A percentile compares a stretch with the other conserved stretches of the same genome.
Evolutionary conservation across 2,329 filamentous ascomycete genomes (phyloP).

Genomic region (Colletotrichum sp.): DNA sequence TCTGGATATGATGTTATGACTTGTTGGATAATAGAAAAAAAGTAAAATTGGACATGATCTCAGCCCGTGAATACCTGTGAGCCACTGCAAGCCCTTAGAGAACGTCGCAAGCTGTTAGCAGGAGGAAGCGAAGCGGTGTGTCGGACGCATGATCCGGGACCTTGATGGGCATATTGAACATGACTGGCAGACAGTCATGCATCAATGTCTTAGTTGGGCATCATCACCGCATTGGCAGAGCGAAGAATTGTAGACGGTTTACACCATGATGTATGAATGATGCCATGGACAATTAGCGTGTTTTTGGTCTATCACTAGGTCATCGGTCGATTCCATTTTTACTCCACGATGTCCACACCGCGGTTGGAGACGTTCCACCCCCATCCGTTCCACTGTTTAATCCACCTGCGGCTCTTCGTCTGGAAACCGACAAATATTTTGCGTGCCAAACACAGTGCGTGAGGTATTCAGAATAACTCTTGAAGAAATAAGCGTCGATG

Average conservation of each 20-base stretch:
- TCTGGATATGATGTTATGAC: conserved; percentile 16
- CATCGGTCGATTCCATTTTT: background rate
- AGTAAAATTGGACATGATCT: background rate
- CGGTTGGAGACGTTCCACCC: background rate
- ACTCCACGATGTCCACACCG: background rate
- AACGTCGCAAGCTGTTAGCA: background rate
- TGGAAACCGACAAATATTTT: background rate
- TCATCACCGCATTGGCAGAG: background rate
- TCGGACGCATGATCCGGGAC: background rate
- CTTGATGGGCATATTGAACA: background rate
- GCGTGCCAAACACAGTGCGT: background rate
- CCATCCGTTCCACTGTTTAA: background rate
- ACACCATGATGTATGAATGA: background rate
- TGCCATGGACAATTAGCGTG: background rate
- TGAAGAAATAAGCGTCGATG: background rate
- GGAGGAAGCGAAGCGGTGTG: background rate
- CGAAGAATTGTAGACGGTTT: background rate
- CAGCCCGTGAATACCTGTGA: background rate
- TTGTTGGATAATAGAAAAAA: background rate
- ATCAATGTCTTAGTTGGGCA: background rate
- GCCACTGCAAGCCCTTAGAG: background rate
- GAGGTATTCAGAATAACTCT: background rate
- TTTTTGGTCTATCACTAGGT: background rate
- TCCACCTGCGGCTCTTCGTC: background rate
- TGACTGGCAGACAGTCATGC: background rate